Base-by-base conservation (phyloP, 1,139 yeast species). In the Suhomyces terraborum region DNA sequence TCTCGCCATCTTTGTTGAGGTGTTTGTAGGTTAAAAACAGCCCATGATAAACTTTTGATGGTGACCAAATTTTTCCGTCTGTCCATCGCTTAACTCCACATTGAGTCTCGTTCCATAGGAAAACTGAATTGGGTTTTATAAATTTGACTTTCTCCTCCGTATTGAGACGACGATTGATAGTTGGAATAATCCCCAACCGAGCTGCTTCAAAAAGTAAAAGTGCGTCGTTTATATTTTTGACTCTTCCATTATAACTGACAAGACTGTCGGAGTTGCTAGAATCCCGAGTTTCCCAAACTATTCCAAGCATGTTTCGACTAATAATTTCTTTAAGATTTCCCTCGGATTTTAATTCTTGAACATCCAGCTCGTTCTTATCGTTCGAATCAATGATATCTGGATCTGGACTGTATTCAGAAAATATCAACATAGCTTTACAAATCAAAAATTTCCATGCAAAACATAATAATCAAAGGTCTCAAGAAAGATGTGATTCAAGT, bases 51-150 rank as follows among this genome's bases (percentile, higher is more conserved):
- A 84, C 88, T 49, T 88, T 69, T 0, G 86, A 79, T 2, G 89
- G 87, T 43, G 82, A 74, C 89, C 89, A 84, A 29, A 76, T 69
- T 49, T 74, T 73, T 26, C 89, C 88, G 54, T 84, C 91, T 1
- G 91, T 84, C 91, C 91, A 84, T 30, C 89, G 64, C 49, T 80
- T 75, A 81, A 84, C 83, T 13, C 82, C 85, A 38, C 88, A 80
- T 50, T 79, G 82, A 17, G 75, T 68, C 58, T 84, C 89, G 55
- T 80, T 82, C 89, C 89, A 84, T 3, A 82, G 77, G 51, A 79
- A 84, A 1, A 84, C 75, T 1, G 82, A 70, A n/a, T 87, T 86
- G 12, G 80, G 72, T 16, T 62, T 62, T 34, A 84, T 82, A 38
- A 60, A 62, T 23, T 66, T 60, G 5, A 30, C 19, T 25, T 41